Evolutionary conservation across 2,329 filamentous ascomycete species (phyloP), one percentile per base, ranked within the genome.

Genomic region (Ceratocystis huliohia): DNA sequence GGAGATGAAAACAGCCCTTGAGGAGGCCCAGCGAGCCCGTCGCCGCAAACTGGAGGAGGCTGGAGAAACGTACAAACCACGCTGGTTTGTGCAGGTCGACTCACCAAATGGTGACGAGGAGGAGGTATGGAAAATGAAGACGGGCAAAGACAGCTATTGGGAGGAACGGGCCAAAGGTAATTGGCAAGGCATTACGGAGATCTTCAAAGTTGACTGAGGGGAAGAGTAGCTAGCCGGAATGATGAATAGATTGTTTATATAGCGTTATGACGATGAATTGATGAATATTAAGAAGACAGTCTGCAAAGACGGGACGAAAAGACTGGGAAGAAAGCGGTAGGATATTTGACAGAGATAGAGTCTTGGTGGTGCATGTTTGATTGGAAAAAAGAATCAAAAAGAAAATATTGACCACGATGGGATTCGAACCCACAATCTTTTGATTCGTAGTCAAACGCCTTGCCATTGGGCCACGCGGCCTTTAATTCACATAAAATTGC

Each of bases 141-240:
- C 80, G 2, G 91, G 91, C 22, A 91, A 88, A 75, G 91, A 95
- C 20, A 87, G 90, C 7, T 99, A 99, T 76, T 99, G 94, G 94
- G 92, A 96, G 73, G 87, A 90, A 76, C 83, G 93, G 68, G 81
- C 80, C 2, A 83, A 78, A 69, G 86, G 86, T 1, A 79, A 79
- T 66, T 96, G 89, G 90, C 74, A 73, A 3, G 81, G 80, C 4
- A 74, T 84, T 44, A 76, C 79, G 69, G 76, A 82, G 61, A 77
- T 85, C 64, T 85, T 82, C 70, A 71, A 73, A 15, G 72, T 72
- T 25, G 61, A 65, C 46, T 20, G 20, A 63, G 28, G 20, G 8
- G 5, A 28, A 8, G 15, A 28, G 48, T 22, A 56, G 61, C 6
- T 46, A 17, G 41, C 20, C 46, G 30, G 22, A 22, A 25, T 10